Base-by-base conservation (phyloP, 352 stramenopile species). In the Aphanomyces astaci region DNA sequence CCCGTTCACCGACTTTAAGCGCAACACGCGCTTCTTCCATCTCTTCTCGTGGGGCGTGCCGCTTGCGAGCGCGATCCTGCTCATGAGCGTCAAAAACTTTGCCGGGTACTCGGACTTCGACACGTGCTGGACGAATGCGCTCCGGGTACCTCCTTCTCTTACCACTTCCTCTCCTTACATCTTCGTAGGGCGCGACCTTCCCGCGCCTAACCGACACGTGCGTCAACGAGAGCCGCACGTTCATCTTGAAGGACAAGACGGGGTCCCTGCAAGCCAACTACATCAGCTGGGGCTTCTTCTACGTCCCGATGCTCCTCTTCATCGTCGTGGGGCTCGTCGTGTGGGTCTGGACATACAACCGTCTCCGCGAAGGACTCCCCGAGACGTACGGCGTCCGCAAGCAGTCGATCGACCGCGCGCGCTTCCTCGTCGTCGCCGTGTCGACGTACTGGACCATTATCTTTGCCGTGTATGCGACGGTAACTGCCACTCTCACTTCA, bases 1-100 rank as follows among this genome's bases (percentile, higher is more conserved):
- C 72, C 89, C 89, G 19, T 96, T 96, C 66, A 95, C 85, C 19
- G 85, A 95, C 75, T 95, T 93, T 70, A 93, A 94, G 72, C 74
- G 80, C 69, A 96, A 95, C 76, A 92, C 78, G 53, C 69, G 80
- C 15, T 54, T 90, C 45, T 96, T 93, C 73, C 86, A 95, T 75
- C 40, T 92, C n/a, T 90, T 90, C 62, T 91, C 79, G 60, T 95
- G 87, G 87, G 76, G 87, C 32, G 24, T 91, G 39, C 70, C 90
- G 39, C 81, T 80, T 0, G 62, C 91, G 15, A 27, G 43, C 39
- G 28, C 63, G n/a, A 36, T 71, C 25, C 27, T 94, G 66, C 76
- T 95, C 24, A 86, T 90, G 74, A 89, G 79, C 67, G 72, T 73
- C 17, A 73, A 81, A 57, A 80, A 95, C 76, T 92, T 83, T 80